Conservation (phyloP, 768 basidiomycete species). For the Pleurotus pulmonarius region DNA sequence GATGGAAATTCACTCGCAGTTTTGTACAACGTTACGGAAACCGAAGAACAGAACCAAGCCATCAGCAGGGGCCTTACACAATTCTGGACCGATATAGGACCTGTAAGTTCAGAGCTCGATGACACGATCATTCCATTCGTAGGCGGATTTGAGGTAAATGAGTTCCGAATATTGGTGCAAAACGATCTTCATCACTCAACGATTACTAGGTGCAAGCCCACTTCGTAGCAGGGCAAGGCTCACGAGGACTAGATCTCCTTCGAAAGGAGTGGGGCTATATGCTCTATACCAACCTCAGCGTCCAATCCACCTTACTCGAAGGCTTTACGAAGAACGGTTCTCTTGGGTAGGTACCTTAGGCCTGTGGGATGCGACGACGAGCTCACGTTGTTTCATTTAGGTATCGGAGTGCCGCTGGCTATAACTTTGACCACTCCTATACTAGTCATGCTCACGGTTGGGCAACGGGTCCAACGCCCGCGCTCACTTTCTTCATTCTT, state of each 20-base stretch:
- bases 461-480: conserved; percentile 46
- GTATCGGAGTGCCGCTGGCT: conserved; percentile 41
- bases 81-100: conserved; percentile 47
- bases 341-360: conserved; percentile 27
- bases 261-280: conserved; percentile 49
- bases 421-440: conserved; percentile 42
- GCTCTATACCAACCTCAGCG: conserved; percentile 40
- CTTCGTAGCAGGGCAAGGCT: conserved; percentile 42
- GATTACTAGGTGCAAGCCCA: conserved; percentile 41
- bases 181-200: too few relatives aligned
- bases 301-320: conserved; percentile 38
- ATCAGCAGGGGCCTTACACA: conserved; percentile 39
- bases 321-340: conserved; percentile 46
- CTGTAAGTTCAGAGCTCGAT: conserved; percentile 44
- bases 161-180: too few relatives aligned
- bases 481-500: conserved; percentile 43
- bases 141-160: conserved; percentile 42
- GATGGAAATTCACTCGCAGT: conserved; percentile 48
- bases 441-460: conserved; percentile 47
- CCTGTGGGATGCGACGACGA: background rate
- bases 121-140: conserved; percentile 51
- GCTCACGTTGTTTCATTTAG: conserved; percentile 13
- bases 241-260: conserved; percentile 41
- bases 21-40: conserved; percentile 40
- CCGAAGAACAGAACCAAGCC: conserved; percentile 31